Base-by-base conservation (phyloP, 345 rosid genomes). In the Brassica rapa region DNA sequence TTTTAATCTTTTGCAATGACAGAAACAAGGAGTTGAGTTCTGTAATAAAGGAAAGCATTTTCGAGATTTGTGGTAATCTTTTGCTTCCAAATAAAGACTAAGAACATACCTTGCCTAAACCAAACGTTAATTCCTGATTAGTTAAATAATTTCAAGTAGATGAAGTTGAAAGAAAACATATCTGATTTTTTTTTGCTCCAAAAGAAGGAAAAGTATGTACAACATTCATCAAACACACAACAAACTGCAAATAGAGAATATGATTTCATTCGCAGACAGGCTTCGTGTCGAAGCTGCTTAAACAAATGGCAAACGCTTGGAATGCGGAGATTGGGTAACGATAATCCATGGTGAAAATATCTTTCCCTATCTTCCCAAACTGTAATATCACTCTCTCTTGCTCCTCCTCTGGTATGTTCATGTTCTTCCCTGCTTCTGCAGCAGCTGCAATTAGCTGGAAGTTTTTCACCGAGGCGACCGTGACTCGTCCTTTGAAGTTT, bases 241-340 rank as follows among this genome's bases (percentile, higher is more conserved):
- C 61, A 57, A 43, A 61, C 33, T 37, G 73, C 67, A 59, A 3
- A 51, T 25, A 62, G 61, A 60, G 66, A 67, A 80, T 32, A n/a
- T 62, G 56, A 53, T 15, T 63, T 78, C 82, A 94, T 86, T 94
- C 96, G 69, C 96, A 94, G 35, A 94, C 97, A 23, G 91, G 96
- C 84, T 94, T 94, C 49, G 96, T 90, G 81, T 90, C 97, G 77
- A 94, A 94, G 89, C 98, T 92, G 83, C 98, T 92, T 88, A 94
- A 74, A 87, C 98, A 87, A 80, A 94, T 87, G 43, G 97, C 91
- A 75, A 94, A 94, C n/a, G 97, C 96, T 85, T 94, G 98, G 68
- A 94, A 92, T 53, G 98, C 94, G 68, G 98, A 94, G 59, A 94
- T 87, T 9, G 98, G 98, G 15, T 94, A 92, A 57, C 90, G 86